Percentiles rank a stretch among this genome's conserved stretches.
Conservation (phyloP, 495 filamentous ascomycete genomes). For the Ascodesmis nigricans region DNA sequence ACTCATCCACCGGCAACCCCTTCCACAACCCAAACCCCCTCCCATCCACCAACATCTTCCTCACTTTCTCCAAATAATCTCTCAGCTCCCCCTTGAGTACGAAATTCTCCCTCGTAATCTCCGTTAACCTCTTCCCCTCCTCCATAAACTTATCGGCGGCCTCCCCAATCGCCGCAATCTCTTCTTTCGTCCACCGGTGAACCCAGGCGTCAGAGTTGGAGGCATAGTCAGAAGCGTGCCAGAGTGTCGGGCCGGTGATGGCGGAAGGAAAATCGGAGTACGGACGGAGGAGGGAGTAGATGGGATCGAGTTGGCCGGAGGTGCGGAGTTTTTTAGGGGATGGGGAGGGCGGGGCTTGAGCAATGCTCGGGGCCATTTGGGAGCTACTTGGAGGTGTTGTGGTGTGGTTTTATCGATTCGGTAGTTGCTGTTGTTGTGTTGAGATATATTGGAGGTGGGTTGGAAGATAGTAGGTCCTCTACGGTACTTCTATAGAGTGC, state of each 20-base stretch:
- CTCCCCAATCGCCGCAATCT: constrained; percentile 44
- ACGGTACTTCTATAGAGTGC: no score
- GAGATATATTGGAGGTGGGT: no score
- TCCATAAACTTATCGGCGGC: constrained; percentile 48
- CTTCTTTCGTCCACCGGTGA: constrained; percentile 41
- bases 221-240: constrained; percentile 48
- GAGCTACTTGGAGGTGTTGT: no score
- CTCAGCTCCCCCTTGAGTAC: neutral
- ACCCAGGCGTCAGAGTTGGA: constrained; percentile 52
- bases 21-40: constrained; percentile 85
- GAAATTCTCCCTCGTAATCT: constrained; percentile 39
- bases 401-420: no score
- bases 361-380: no score
- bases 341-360: no score
- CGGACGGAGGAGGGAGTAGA: constrained; percentile 40
- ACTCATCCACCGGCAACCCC: constrained; percentile 50
- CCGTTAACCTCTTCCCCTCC: constrained; percentile 39
- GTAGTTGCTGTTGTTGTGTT: no score
- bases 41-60: constrained; percentile 53
- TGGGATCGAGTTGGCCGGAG: constrained; percentile 58
- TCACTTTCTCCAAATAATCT: constrained; percentile 34
- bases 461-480: no score
- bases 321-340: no score
- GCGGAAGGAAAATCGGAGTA: constrained; percentile 53
- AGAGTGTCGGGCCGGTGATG: constrained; percentile 56